These are phyloP conservation scores for Carex pumila DNA, from an alignment of 176 grass and related monocot species.

Conservation along the genomic window DNA sequence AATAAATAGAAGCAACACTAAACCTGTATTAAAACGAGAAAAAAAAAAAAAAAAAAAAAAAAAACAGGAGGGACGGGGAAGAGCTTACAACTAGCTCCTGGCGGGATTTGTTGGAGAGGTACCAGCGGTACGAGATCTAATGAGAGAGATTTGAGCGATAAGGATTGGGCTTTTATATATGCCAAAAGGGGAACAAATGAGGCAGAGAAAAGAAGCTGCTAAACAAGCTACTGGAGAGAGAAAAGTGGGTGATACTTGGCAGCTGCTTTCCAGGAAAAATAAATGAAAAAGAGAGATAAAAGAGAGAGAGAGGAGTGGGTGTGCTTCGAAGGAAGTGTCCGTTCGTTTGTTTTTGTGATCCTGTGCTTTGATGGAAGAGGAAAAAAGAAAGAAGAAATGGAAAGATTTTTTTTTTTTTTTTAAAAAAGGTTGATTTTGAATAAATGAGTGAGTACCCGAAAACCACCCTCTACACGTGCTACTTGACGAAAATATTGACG, in stretches of 20 bases:
- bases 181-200: neutral
- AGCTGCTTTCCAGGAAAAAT: too few relatives aligned
- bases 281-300: neutral
- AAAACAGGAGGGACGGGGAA: neutral
- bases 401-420: neutral
- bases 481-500: too few relatives aligned
- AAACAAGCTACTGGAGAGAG: neutral
- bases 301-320: constrained; percentile 15
- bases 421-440: neutral
- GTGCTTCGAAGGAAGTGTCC: neutral
- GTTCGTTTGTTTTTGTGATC: neutral
- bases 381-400: neutral
- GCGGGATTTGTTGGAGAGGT: neutral
- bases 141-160: neutral
- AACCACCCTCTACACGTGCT: neutral
- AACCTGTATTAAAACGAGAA: neutral
- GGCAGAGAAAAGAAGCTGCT: neutral
- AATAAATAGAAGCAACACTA: neutral
- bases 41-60: neutral
- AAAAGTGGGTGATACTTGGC: neutral
- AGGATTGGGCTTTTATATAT: neutral
- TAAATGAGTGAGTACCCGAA: neutral
- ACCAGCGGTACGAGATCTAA: neutral
- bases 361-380: neutral
- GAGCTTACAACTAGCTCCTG: neutral